Evolutionary conservation across 2,329 filamentous ascomycete genomes (phyloP).

Genomic region (Seiridium unicorne): DNA sequence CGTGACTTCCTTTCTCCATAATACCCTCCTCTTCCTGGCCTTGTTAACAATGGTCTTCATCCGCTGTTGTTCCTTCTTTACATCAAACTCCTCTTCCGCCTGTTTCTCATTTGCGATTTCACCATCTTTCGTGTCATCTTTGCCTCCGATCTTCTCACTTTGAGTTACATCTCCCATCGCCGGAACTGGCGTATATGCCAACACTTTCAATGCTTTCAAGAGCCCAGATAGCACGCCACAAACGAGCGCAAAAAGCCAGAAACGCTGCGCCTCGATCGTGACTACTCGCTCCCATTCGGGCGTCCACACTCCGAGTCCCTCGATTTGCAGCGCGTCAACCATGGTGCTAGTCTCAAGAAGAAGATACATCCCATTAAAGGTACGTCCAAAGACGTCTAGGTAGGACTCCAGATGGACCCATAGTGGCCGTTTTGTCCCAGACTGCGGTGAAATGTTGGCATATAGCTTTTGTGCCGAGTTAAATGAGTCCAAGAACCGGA

Average conservation of each 20-base stretch:
- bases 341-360: slow-evolving; percentile 65
- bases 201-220: slow-evolving; percentile 37
- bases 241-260: slow-evolving; percentile 66
- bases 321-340: slow-evolving; percentile 46
- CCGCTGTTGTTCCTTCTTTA: slow-evolving; percentile 32
- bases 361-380: slow-evolving; percentile 65
- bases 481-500: slow-evolving; percentile 66
- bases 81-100: slow-evolving; percentile 11
- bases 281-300: slow-evolving; percentile 43
- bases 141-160: slow-evolving; percentile 13
- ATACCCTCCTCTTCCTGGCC: slow-evolving; percentile 30
- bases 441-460: slow-evolving; percentile 9
- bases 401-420: slow-evolving; percentile 31
- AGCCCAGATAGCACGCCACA: slow-evolving; percentile 45
- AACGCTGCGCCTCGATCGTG: slow-evolving; percentile 61
- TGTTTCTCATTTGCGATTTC: background rate
- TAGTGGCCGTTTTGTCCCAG: slow-evolving; percentile 6
- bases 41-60: slow-evolving; percentile 30
- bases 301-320: slow-evolving; percentile 51
- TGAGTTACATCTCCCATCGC: slow-evolving; percentile 25
- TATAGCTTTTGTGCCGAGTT: slow-evolving; percentile 45
- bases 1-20: slow-evolving; percentile 26
- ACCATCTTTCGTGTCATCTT: slow-evolving; percentile 12
- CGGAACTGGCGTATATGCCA: slow-evolving; percentile 34
- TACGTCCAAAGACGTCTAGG: slow-evolving; percentile 56